Evolutionary conservation across 2,329 filamentous ascomycete species (phyloP).

Genomic region (Bipolaris victoriae): DNA sequence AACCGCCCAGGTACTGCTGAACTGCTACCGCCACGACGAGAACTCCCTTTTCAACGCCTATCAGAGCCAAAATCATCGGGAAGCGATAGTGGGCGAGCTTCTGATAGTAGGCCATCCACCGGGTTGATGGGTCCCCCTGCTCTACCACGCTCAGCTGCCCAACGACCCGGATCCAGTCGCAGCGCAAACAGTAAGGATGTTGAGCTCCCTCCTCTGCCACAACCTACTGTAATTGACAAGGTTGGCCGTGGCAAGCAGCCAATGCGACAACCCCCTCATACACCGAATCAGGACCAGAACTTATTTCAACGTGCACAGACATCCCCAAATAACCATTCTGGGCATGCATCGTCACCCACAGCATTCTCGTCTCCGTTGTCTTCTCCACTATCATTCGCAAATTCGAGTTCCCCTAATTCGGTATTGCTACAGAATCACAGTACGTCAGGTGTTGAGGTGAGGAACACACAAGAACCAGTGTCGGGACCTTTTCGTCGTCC

Average conservation of each 20-base stretch:
- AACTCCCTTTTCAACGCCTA: constrained; percentile 50
- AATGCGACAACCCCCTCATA: constrained; percentile 12
- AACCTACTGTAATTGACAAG: constrained; percentile 38
- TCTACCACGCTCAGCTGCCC: constrained; percentile 31
- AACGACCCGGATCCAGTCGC: constrained; percentile 29
- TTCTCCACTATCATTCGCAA: constrained; percentile 15
- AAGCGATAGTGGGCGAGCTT: constrained; percentile 27
- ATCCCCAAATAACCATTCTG: constrained; percentile 7
- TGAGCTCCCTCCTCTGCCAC: constrained; percentile 47
- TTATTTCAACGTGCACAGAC: constrained; percentile 1
- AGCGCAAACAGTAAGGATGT: constrained; percentile 19
- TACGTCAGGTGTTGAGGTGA: constrained; percentile 16
- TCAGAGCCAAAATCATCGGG: constrained; percentile 35
- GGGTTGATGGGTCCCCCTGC: constrained; percentile 42
- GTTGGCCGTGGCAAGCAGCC: constrained; percentile 6
- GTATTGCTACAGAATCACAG: constrained; percentile 31
- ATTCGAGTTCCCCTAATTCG: constrained; percentile 12
- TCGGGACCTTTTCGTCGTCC: background rate
- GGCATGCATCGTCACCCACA: constrained; percentile 11
- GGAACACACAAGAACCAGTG: constrained; percentile 8
- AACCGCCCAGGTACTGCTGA: constrained; percentile 20
- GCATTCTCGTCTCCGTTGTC: constrained; percentile 19
- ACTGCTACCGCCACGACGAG: constrained; percentile 45
- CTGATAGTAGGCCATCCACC: constrained; percentile 36
- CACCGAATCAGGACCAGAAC: constrained; percentile 13